These are phyloP conservation scores for Diaporthe batatas DNA, from an alignment of 2,329 filamentous ascomycete species.

Conservation along the genomic window DNA sequence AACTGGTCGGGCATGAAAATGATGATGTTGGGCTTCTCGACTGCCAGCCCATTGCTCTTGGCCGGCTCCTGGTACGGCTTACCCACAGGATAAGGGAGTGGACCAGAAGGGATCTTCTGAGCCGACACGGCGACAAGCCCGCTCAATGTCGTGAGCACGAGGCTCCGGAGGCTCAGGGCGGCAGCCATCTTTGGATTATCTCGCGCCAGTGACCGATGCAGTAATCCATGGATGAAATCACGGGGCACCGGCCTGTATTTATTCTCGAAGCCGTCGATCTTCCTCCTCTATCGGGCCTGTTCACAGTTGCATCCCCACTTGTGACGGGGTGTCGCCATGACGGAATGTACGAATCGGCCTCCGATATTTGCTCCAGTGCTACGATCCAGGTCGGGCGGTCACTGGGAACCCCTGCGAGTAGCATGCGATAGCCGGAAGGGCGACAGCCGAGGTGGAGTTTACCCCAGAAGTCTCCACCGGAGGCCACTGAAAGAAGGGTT, in stretches of 20 bases:
- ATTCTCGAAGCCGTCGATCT: background rate
- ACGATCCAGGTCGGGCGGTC: background rate
- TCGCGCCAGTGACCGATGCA: background rate
- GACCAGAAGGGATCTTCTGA: background rate
- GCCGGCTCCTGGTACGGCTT: background rate
- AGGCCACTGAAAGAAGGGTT: background rate
- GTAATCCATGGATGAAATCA: background rate
- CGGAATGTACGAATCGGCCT: background rate
- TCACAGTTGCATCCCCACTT: background rate
- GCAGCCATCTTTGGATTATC: background rate
- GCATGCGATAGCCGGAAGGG: background rate
- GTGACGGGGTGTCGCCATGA: background rate
- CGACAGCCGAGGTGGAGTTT: background rate
- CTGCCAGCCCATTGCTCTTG: background rate
- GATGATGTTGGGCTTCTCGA: conserved; percentile 22
- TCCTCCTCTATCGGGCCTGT: background rate
- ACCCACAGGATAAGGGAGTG: background rate
- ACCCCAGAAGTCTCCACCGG: background rate
- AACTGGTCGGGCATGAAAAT: conserved; percentile 54
- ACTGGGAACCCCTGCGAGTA: background rate
- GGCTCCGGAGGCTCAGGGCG: background rate
- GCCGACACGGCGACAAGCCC: background rate
- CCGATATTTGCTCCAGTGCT: background rate
- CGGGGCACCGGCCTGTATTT: background rate
- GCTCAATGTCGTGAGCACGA: background rate